Evolutionary conservation across 2,329 filamentous ascomycete genomes (phyloP).

Genomic region (Spiromastix sp.): DNA sequence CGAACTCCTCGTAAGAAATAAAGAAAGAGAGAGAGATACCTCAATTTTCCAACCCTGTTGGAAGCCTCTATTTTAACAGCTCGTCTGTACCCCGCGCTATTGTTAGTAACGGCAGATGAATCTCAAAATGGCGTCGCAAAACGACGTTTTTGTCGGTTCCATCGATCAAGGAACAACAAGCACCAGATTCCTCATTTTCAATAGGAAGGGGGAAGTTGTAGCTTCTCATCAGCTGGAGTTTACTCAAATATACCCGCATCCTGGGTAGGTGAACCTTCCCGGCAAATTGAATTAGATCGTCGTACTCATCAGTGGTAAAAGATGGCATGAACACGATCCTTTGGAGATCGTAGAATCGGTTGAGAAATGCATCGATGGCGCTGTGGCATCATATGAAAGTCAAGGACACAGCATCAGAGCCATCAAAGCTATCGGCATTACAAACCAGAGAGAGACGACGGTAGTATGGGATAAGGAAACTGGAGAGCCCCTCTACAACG

Average conservation of each 20-base stretch:
- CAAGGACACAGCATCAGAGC: conserved; percentile 56
- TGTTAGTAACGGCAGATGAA: too few relatives aligned
- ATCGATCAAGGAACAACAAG: conserved; percentile 90
- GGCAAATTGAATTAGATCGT: too few relatives aligned
- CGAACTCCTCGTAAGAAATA: too few relatives aligned
- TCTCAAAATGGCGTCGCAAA: conserved; percentile 1
- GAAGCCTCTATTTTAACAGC: too few relatives aligned
- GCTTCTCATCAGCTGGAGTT: conserved; percentile 83
- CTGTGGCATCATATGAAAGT: conserved; percentile 60
- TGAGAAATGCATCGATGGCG: conserved; percentile 68
- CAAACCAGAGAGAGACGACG: conserved; percentile 83
- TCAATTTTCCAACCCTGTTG: too few relatives aligned
- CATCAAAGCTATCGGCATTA: conserved; percentile 73
- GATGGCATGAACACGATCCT: conserved; percentile 87
- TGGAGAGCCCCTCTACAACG: conserved; percentile 74
- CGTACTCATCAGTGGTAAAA: conserved; percentile 24
- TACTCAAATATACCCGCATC: conserved; percentile 73
- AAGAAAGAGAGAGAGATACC: too few relatives aligned
- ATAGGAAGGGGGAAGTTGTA: conserved; percentile 65
- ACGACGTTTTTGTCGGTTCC: conserved; percentile 59
- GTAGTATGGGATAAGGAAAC: conserved; percentile 75
- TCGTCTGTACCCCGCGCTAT: too few relatives aligned
- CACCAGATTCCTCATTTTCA: conserved; percentile 82
- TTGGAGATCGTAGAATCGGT: conserved; percentile 65
- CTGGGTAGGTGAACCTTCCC: conserved; percentile 56